Conservation (phyloP, 306 rosid genomes). For the Canavalia ensiformis region DNA sequence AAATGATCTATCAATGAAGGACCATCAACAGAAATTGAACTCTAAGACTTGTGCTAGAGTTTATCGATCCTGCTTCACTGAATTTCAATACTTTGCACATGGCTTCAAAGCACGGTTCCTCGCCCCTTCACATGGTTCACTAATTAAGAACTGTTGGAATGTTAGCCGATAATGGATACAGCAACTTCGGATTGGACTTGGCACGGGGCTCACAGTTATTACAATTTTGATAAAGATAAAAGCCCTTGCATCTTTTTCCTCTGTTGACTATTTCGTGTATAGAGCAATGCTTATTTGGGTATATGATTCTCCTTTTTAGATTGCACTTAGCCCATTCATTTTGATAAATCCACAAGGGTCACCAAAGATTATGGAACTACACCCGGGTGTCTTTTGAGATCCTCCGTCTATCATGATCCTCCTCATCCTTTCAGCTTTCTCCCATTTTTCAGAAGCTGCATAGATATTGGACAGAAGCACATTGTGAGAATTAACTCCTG, state of each 20-base stretch:
- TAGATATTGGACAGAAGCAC: conserved; percentile 76
- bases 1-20: background rate
- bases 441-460: conserved; percentile 79
- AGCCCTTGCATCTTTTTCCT: background rate
- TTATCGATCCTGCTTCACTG: background rate
- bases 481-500: conserved; percentile 47
- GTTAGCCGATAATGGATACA: conserved; percentile 14
- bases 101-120: conserved; percentile 25
- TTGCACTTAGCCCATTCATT: background rate
- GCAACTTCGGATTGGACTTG: background rate
- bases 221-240: background rate
- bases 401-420: conserved; percentile 49
- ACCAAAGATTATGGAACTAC: conserved; percentile 51
- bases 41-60: too few relatives aligned
- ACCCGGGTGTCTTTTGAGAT: conserved; percentile 60
- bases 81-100: background rate
- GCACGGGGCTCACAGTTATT: conserved; percentile 6
- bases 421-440: conserved; percentile 67
- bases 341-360: conserved; percentile 19
- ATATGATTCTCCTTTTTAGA: conserved; percentile 12
- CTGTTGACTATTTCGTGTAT: background rate
- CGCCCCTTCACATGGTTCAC: conserved; percentile 6
- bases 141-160: background rate
- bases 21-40: background rate
- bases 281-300: conserved; percentile 22